Conservation (phyloP, 192 early-diverging fungal species). For the Podila horticola region DNA sequence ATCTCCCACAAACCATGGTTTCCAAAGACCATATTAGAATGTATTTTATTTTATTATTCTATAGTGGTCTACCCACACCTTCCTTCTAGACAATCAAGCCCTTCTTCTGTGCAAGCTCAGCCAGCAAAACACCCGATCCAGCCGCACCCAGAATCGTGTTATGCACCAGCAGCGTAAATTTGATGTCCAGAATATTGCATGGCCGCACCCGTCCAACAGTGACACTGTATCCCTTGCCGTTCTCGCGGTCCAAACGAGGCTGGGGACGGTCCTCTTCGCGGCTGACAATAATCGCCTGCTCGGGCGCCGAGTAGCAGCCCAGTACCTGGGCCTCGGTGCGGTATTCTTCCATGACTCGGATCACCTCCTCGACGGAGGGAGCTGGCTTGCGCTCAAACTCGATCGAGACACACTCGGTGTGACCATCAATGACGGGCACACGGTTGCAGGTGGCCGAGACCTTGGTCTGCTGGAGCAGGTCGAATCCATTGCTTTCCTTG, state of each 20-base stretch:
- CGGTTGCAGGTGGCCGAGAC: constrained; percentile 97
- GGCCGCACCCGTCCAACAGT: constrained; percentile 91
- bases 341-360: constrained; percentile 76
- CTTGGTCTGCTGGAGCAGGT: constrained; percentile 64
- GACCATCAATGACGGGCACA: constrained; percentile 96
- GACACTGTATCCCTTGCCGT: constrained; percentile 87
- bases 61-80: neutral
- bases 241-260: constrained; percentile 91
- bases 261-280: constrained; percentile 89
- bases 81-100: constrained; percentile 58
- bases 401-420: constrained; percentile 90
- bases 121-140: constrained; percentile 92
- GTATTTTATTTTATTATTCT: neutral
- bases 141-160: constrained; percentile 98
- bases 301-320: constrained; percentile 83
- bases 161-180: constrained; percentile 91
- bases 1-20: no score
- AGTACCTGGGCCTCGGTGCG: constrained; percentile 84
- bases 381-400: constrained; percentile 77
- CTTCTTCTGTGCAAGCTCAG: constrained; percentile 91
- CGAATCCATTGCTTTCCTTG: constrained; percentile 60
- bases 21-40: no score
- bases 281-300: constrained; percentile 80
- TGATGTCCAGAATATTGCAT: constrained; percentile 91
- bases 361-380: constrained; percentile 83